Evolutionary conservation across 2,329 filamentous ascomycete species (phyloP).

Genomic region (Arthroderma sp.): DNA sequence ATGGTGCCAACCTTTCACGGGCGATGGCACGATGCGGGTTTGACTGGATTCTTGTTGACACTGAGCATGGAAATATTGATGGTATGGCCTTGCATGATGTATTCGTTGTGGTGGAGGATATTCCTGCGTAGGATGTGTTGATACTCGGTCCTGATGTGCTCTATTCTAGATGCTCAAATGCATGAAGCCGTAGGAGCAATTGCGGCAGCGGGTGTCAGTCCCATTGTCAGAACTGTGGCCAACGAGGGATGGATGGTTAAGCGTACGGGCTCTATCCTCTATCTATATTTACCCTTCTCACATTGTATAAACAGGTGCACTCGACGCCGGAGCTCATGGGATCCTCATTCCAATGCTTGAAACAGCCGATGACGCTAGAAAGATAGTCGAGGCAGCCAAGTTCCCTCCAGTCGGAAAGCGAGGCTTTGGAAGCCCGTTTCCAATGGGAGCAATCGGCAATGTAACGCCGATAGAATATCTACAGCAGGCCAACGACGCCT

Average conservation of each 20-base stretch:
- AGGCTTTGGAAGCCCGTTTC: constrained; percentile 46
- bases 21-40: constrained; percentile 42
- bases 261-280: constrained; percentile 24
- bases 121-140: not conserved
- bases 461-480: constrained; percentile 38
- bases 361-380: constrained; percentile 42
- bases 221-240: constrained; percentile 40
- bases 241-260: constrained; percentile 54
- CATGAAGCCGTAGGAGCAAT: constrained; percentile 43
- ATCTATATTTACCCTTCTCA: not conserved
- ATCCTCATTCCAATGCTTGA: constrained; percentile 45
- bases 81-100: constrained; percentile 22
- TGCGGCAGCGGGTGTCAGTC: constrained; percentile 32
- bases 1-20: constrained; percentile 43
- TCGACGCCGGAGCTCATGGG: constrained; percentile 49
- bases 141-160: not conserved
- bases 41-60: constrained; percentile 45
- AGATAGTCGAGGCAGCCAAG: constrained; percentile 42
- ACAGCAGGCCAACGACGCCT: constrained; percentile 42
- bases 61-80: constrained; percentile 46
- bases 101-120: not conserved
- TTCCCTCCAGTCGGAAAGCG: constrained; percentile 45
- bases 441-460: constrained; percentile 34
- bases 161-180: constrained; percentile 38
- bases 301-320: constrained; percentile 31